Base-by-base conservation (phyloP, 2,329 filamentous ascomycete genomes). In the Endoconidiophora polonica region DNA sequence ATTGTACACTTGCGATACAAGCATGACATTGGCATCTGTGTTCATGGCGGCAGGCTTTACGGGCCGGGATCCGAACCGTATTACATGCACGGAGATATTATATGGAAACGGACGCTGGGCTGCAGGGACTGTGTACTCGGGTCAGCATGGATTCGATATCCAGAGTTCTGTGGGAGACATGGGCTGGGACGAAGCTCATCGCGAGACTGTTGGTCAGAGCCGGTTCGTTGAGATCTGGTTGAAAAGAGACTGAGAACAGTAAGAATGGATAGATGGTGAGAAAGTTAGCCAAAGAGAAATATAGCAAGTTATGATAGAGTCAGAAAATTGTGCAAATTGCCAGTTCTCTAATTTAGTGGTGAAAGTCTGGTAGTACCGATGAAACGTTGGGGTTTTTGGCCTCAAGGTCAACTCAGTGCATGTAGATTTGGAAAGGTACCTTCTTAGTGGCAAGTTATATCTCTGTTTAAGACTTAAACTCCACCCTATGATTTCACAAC, bases 161-260 rank as follows among this genome's bases (percentile, higher is more conserved):
- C 65, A 64, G 54, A 68, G 69, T 65, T 68, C 67, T 0, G 62
- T 83, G 53, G 66, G 62, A 53, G 69, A 77, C 1, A 57, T 79
- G 7, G 79, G 79, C 0, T 83, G 79, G 77, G 71, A 77, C 37
- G 16, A 22, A 12, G 59, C 60, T 16, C 65, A 64, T 1, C 59
- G 75, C 6, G 71, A 66, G 1, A 75, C 74, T 0, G 59, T 66
- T 14, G 58, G 61, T 0, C 67, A 68, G 0, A 65, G 68, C 60
- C 71, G 71, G 0, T 68, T 77, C 2, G 71, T 79, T n/a, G 38
- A n/a, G 79, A 74, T 80, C 14, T 81, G 75, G 67, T 65, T 78
- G 49, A 73, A 69, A 16, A 77, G 74, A 59, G 69, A 66, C 45
- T 75, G 55, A 63, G 9, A 23, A 37, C 12, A 3, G 16, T 20